These are phyloP conservation scores for Saccharomyces kudriavzevii DNA, from an alignment of 805 yeast genomes.

Conservation along the genomic window DNA sequence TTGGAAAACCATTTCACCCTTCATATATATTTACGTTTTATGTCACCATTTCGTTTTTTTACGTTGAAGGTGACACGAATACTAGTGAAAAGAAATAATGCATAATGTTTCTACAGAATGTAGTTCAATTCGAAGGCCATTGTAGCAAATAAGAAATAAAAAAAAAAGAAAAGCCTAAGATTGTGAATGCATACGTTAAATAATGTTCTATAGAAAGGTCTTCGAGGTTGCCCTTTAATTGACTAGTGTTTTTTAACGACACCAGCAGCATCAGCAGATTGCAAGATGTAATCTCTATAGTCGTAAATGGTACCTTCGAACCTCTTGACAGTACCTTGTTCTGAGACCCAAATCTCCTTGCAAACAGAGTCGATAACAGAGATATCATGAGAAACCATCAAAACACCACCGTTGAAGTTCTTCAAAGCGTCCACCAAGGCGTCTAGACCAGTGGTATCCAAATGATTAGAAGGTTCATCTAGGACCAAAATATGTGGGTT, in stretches of 20 bases:
- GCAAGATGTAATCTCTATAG: slow-evolving; percentile 81
- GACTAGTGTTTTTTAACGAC: slow-evolving; percentile 76
- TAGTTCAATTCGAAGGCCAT: not conserved
- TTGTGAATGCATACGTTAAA: not conserved
- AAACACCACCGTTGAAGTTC: slow-evolving; percentile 86
- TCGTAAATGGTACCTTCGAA: slow-evolving; percentile 78
- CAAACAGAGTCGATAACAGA: slow-evolving; percentile 81
- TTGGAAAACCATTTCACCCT: not conserved
- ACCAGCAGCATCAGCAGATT: slow-evolving; percentile 72
- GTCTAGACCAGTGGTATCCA: slow-evolving; percentile 96
- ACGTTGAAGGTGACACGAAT: not conserved
- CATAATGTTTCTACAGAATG: not conserved
- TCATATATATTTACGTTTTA: not conserved
- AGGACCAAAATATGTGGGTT: slow-evolving; percentile 86
- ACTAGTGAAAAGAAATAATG: not conserved
- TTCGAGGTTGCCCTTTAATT: not conserved
- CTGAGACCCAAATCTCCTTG: slow-evolving; percentile 93
- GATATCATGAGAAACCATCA: slow-evolving; percentile 98
- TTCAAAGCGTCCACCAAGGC: slow-evolving; percentile 86
- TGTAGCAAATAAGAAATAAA: not conserved
- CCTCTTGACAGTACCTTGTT: slow-evolving; percentile 67
- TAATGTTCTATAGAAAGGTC: not conserved
- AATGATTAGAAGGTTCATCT: slow-evolving; percentile 97
- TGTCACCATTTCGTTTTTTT: not conserved
- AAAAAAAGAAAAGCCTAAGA: not conserved